Conservation (phyloP, 2,329 filamentous ascomycete species). For the Paraconiothyrium sp. region DNA sequence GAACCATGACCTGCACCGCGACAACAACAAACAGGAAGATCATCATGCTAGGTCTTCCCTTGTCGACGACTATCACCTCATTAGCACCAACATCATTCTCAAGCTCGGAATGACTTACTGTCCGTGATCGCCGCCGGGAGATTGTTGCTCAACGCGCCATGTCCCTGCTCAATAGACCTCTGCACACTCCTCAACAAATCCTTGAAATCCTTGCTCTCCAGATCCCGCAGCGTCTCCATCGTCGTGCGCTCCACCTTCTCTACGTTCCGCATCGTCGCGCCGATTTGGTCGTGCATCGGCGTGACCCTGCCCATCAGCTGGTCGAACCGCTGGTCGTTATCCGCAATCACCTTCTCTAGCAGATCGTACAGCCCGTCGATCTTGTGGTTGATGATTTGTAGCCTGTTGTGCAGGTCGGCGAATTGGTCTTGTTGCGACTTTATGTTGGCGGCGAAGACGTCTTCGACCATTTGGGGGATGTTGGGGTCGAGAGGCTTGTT, state of each 20-base stretch:
- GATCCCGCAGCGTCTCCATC: conserved; percentile 61
- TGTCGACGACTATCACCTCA: conserved; percentile 57
- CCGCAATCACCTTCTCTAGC: conserved; percentile 61
- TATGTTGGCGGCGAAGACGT: conserved; percentile 56
- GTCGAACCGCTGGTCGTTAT: conserved; percentile 66
- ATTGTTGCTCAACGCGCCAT: conserved; percentile 61
- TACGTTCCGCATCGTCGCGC: conserved; percentile 57
- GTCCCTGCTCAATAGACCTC: conserved; percentile 62
- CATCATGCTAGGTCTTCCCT: conserved; percentile 66
- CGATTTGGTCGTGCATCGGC: conserved; percentile 42
- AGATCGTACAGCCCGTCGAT: conserved; percentile 69
- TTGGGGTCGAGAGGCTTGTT: conserved; percentile 37
- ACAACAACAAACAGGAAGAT: conserved; percentile 76
- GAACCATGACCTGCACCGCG: conserved; percentile 76
- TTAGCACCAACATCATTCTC: conserved; percentile 27
- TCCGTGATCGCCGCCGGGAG: conserved; percentile 60
- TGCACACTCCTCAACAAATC: conserved; percentile 64
- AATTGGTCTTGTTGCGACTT: conserved; percentile 70
- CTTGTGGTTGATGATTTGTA: conserved; percentile 78
- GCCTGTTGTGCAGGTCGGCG: conserved; percentile 82
- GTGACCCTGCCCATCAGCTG: conserved; percentile 56
- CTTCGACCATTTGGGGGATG: conserved; percentile 52
- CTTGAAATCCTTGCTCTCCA: conserved; percentile 67
- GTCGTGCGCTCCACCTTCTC: conserved; percentile 64
- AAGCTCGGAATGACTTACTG: conserved; percentile 52